Conservation (phyloP, 768 basidiomycete species). For the Rhodotorula sphaerocarpa region DNA sequence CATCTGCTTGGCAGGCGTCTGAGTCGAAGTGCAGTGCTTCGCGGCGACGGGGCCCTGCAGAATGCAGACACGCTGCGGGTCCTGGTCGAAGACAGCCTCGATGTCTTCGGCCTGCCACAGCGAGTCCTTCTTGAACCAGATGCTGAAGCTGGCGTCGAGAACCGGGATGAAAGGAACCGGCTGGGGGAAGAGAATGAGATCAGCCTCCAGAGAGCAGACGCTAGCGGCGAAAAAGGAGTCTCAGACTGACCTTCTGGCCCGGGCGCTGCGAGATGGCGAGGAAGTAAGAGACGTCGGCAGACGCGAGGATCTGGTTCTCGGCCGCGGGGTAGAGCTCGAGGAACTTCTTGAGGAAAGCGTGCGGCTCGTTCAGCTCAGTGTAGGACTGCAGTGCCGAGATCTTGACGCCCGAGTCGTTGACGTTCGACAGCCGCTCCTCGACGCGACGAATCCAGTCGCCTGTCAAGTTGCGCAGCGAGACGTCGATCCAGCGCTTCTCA, state of each 20-base stretch:
- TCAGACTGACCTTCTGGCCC: conserved; percentile 62
- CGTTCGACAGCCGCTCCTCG: conserved; percentile 38
- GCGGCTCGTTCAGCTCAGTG: conserved; percentile 70
- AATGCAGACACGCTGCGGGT: conserved; percentile 95
- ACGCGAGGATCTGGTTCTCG: conserved; percentile 72
- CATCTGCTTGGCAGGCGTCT: conserved; percentile 87
- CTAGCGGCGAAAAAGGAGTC: background rate
- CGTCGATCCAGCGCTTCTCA: conserved; percentile 86
- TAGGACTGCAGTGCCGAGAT: conserved; percentile 79
- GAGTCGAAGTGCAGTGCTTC: conserved; percentile 74
- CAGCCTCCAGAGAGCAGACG: background rate
- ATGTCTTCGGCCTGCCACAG: conserved; percentile 97
- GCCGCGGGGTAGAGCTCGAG: conserved; percentile 74
- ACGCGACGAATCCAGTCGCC: conserved; percentile 96
- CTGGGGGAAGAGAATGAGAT: background rate
- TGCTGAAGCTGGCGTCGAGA: conserved; percentile 82
- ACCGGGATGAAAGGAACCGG: conserved; percentile 97
- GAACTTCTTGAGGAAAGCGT: conserved; percentile 65
- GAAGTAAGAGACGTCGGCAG: conserved; percentile 92
- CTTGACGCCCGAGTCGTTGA: conserved; percentile 52
- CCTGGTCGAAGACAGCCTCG: conserved; percentile 97
- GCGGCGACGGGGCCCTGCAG: conserved; percentile 93
- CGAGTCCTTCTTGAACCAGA: conserved; percentile 99
- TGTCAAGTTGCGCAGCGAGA: conserved; percentile 79
- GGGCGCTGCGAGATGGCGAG: conserved; percentile 89